A percentile compares a stretch with the other conserved stretches of the same genome.
Conservation (phyloP, 176 grass and related monocot genomes). For the Luzula sylvatica region DNA sequence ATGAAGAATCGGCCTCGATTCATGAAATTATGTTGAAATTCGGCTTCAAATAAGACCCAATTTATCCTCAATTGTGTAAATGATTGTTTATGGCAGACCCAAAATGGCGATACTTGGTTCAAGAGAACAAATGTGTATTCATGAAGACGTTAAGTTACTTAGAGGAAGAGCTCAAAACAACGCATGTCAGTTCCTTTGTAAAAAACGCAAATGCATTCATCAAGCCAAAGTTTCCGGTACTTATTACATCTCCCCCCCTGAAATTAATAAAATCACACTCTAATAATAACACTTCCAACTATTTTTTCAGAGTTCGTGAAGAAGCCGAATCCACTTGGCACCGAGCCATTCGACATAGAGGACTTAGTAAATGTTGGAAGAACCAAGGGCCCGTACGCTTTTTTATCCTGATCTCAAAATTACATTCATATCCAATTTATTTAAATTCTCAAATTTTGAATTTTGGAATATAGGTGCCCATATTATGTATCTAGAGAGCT, state of each 20-base stretch:
- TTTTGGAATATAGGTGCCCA: conserved; percentile 54
- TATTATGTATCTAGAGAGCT: conserved; percentile 93
- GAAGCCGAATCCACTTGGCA: conserved; percentile 55
- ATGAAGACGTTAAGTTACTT: conserved; percentile 56
- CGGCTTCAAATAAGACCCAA: not conserved
- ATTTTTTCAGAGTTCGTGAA: conserved; percentile 57
- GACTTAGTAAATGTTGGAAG: conserved; percentile 78
- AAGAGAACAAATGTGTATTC: conserved; percentile 96
- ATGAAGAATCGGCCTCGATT: not conserved
- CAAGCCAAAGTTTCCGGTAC: conserved; percentile 54
- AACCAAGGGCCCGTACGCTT: conserved; percentile 69
- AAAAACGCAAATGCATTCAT: conserved; percentile 60
- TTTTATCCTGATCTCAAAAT: not conserved
- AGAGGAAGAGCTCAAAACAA: conserved; percentile 70
- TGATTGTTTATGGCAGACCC: conserved; percentile 36
- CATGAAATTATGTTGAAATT: not conserved
- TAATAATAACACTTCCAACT: not conserved
- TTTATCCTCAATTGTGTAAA: not conserved
- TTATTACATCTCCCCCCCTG: not conserved
- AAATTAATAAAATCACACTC: not conserved
- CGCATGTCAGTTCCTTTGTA: conserved; percentile 79
- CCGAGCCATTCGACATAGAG: conserved; percentile 95
- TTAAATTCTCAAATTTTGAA: not conserved
- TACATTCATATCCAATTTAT: too few species aligned
- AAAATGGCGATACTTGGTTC: conserved; percentile 86